A percentile compares a stretch with the other conserved stretches of the same genome.
phyloP scores from a whole-genome alignment of 1,284 basidiomycete species.

The Retiboletus flavoniger region DNA sequence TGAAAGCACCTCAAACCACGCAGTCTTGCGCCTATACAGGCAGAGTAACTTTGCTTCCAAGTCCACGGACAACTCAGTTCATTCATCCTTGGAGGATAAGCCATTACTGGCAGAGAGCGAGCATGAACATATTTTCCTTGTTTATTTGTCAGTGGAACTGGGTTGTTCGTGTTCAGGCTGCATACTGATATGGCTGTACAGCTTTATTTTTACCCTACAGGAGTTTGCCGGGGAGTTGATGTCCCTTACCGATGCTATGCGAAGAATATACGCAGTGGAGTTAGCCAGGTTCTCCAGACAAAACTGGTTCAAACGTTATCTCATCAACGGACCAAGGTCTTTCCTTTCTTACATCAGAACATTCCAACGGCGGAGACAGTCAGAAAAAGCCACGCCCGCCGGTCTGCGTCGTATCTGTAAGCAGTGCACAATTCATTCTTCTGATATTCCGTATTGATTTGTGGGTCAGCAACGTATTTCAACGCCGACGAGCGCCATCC shows the following conservation, averaged over 20 bases:
- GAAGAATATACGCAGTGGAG: constrained; percentile 67
- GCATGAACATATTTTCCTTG: constrained; percentile 74
- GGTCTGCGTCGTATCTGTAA: constrained; percentile 42
- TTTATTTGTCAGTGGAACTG: constrained; percentile 75
- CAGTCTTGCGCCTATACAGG: constrained; percentile 74
- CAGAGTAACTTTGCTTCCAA: constrained; percentile 47
- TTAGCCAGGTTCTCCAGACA: constrained; percentile 43
- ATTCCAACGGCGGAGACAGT: constrained; percentile 13
- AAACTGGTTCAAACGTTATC: constrained; percentile 42
- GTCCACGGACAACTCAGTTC: constrained; percentile 34
- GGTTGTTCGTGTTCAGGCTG: not conserved
- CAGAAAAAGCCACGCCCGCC: constrained; percentile 16
- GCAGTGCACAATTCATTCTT: constrained; percentile 20
- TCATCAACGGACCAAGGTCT: constrained; percentile 26
- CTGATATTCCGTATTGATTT: constrained; percentile 14
- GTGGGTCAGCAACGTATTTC: constrained; percentile 56
- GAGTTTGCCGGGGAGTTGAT: constrained; percentile 85
- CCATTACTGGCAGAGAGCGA: constrained; percentile 45
- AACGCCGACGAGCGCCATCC: constrained; percentile 52
- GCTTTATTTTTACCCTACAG: constrained; percentile 91
- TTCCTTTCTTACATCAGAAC: constrained; percentile 25
- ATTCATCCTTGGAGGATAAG: constrained; percentile 38
- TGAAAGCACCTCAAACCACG: constrained; percentile 79
- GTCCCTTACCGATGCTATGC: constrained; percentile 79
- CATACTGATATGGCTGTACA: constrained; percentile 32